Percentiles rank a stretch among this genome's conserved stretches.
Conservation (phyloP, 371 early-diverging fungal genomes). For the Mortierella sp. region DNA sequence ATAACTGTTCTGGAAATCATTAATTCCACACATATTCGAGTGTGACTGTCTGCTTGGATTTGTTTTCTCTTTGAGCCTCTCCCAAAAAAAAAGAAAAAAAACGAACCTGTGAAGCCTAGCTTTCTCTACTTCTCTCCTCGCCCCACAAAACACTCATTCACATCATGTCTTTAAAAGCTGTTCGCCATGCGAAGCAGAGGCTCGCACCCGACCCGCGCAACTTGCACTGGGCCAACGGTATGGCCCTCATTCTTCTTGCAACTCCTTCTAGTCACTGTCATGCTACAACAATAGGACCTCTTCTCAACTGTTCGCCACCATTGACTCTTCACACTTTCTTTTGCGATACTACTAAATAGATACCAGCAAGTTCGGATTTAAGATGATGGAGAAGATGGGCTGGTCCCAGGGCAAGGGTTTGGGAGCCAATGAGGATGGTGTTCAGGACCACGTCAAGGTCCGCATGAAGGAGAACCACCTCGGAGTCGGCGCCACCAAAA, state of each 20-base stretch:
- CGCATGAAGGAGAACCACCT: conserved; percentile 82
- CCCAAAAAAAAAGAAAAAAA: conserved; percentile 15
- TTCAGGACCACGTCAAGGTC: conserved; percentile 84
- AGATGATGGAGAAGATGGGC: conserved; percentile 96
- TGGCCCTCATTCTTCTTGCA: background rate
- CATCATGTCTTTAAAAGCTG: conserved; percentile 82
- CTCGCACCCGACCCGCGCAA: conserved; percentile 95
- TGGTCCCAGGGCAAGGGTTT: conserved; percentile 96
- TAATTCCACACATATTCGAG: background rate
- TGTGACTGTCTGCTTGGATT: background rate
- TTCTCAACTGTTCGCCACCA: background rate
- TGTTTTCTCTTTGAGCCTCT: background rate
- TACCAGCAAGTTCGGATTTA: conserved; percentile 88
- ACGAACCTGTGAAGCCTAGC: background rate
- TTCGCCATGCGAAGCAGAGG: conserved; percentile 84
- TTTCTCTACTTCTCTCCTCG: background rate
- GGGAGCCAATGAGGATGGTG: conserved; percentile 90
- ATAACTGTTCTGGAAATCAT: background rate
- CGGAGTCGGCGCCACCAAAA: conserved; percentile 92
- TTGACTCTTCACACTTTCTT: background rate
- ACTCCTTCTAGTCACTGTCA: background rate
- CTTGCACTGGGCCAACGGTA: conserved; percentile 88
- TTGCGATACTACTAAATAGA: conserved; percentile 64
- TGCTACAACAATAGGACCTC: no score
- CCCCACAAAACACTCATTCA: conserved; percentile 10